Evolutionary conservation across 495 filamentous ascomycete genomes (phyloP).

Genomic region (Penicillium chermesinum): DNA sequence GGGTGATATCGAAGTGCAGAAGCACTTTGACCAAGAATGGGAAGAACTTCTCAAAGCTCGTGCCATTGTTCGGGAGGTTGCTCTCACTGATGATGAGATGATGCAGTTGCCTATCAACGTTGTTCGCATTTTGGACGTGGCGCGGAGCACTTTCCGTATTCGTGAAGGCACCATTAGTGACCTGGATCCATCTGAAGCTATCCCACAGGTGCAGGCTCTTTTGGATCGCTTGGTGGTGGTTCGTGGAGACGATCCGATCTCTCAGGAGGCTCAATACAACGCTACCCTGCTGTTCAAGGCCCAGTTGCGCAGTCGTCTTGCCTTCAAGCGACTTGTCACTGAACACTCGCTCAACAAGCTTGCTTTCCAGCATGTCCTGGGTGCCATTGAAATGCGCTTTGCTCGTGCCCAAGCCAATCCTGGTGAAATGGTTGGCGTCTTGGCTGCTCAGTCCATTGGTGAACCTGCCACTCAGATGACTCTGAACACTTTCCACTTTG

Average conservation of each 20-base stretch:
- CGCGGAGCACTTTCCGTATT: slow-evolving; percentile 84
- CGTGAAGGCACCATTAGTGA: slow-evolving; percentile 80
- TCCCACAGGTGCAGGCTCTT: slow-evolving; percentile 71
- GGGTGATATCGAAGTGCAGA: slow-evolving; percentile 80
- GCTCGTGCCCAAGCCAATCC: slow-evolving; percentile 72
- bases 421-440: slow-evolving; percentile 97
- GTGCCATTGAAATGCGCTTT: slow-evolving; percentile 86
- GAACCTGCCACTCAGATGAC: slow-evolving; percentile 99
- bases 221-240: slow-evolving; percentile 76
- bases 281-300: slow-evolving; percentile 88
- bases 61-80: slow-evolving; percentile 63
- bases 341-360: slow-evolving; percentile 82
- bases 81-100: slow-evolving; percentile 65
- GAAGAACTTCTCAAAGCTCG: slow-evolving; percentile 72
- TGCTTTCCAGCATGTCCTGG: slow-evolving; percentile 87
- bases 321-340: slow-evolving; percentile 84
- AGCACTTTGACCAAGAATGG: slow-evolving; percentile 82
- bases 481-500: slow-evolving; percentile 99
- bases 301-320: slow-evolving; percentile 79
- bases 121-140: slow-evolving; percentile 81
- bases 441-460: slow-evolving; percentile 97
- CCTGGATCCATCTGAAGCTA: slow-evolving; percentile 81
- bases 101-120: slow-evolving; percentile 92
- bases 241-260: slow-evolving; percentile 75
- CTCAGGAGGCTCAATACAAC: slow-evolving; percentile 78